phyloP scores from a whole-genome alignment of 129 eudicot genomes.

The Arctium lappa region DNA sequence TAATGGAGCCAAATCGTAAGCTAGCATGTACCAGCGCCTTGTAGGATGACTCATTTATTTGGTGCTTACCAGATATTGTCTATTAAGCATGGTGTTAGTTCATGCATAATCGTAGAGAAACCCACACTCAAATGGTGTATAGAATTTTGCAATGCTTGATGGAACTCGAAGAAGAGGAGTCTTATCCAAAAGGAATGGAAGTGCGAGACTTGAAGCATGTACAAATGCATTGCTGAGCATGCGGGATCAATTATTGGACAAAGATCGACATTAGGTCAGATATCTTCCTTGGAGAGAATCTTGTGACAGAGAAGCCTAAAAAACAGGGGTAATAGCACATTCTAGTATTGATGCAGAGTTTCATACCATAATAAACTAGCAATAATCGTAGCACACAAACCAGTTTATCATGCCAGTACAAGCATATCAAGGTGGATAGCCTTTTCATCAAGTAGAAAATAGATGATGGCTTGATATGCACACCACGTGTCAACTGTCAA shows the following conservation, averaged over 20 bases:
- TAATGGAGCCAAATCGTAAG: neutral
- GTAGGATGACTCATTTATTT: neutral
- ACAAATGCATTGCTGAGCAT: neutral
- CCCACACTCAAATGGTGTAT: neutral
- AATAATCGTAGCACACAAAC: neutral
- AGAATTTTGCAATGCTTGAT: neutral
- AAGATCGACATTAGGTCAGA: neutral
- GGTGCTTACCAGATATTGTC: neutral
- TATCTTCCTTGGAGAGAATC: neutral
- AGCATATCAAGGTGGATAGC: neutral
- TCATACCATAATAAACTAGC: neutral
- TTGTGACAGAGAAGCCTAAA: neutral
- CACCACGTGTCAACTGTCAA: neutral
- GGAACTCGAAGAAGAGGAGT: neutral
- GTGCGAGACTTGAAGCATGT: neutral
- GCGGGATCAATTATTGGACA: neutral
- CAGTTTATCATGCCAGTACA: neutral
- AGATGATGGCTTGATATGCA: neutral
- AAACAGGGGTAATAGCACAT: neutral
- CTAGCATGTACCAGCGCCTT: neutral
- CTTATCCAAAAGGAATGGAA: neutral
- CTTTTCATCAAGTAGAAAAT: neutral
- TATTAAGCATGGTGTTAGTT: neutral
- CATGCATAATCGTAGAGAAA: neutral
- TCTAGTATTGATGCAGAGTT: neutral